Evolutionary conservation across 2,329 filamentous ascomycete genomes (phyloP).

Genomic region (Neophaeococcomyces aloes): DNA sequence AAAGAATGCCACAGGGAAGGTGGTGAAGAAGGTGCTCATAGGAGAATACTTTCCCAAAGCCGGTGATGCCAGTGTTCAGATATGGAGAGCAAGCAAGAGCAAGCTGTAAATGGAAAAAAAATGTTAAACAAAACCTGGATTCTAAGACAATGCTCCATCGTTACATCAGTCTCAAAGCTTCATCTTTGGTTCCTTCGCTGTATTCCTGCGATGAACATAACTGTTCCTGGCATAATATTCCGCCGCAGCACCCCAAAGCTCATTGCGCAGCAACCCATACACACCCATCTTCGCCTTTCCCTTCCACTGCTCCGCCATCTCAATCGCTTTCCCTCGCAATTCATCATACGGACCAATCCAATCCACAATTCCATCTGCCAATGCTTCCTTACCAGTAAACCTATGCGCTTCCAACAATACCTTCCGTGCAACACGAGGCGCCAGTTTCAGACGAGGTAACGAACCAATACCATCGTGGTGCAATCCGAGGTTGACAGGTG

Average conservation of each 20-base stretch:
- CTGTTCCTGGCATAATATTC: conserved; percentile 40
- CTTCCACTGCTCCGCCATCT: conserved; percentile 32
- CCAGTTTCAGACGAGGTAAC: conserved; percentile 42
- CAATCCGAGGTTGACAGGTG: conserved; percentile 44
- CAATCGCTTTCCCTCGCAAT: conserved; percentile 38
- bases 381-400: conserved; percentile 43
- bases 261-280: conserved; percentile 40
- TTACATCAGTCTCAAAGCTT: conserved; percentile 29
- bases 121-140: background rate
- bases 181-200: conserved; percentile 34
- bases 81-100: conserved; percentile 18
- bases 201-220: conserved; percentile 40
- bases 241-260: conserved; percentile 45
- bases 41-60: conserved; percentile 27
- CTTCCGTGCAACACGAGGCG: conserved; percentile 41
- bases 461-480: conserved; percentile 45
- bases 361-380: conserved; percentile 45
- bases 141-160: background rate
- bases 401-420: conserved; percentile 45
- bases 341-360: conserved; percentile 36
- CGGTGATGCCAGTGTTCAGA: conserved; percentile 19
- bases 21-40: conserved; percentile 37
- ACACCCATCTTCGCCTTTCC: conserved; percentile 31
- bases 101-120: conserved; percentile 1
- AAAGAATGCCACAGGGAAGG: conserved; percentile 39